Conservation (phyloP, 768 basidiomycete genomes). For the Mycena latifolia region DNA sequence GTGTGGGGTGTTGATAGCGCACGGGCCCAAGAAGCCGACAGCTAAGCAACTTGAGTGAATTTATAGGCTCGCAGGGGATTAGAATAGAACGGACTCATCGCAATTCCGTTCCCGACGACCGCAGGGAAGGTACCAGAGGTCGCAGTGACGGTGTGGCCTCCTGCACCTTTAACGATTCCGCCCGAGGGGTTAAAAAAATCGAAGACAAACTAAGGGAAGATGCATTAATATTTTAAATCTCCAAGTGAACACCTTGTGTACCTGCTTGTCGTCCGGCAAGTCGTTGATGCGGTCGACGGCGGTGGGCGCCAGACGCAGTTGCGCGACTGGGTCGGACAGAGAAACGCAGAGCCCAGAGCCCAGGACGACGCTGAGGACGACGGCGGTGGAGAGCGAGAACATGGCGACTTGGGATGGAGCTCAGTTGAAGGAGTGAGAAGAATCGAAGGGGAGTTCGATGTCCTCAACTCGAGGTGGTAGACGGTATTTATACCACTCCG, state of each 20-base stretch:
- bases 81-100: slow-evolving; percentile 30
- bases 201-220: slow-evolving; percentile 30
- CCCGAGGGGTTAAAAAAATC: slow-evolving; percentile 32
- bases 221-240: not conserved
- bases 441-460: slow-evolving; percentile 10
- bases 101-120: slow-evolving; percentile 34
- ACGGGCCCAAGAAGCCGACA: slow-evolving; percentile 32
- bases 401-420: not conserved
- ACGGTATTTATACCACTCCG: slow-evolving; percentile 1
- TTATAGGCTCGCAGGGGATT: not conserved
- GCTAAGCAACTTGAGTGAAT: slow-evolving; percentile 18
- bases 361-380: slow-evolving; percentile 23
- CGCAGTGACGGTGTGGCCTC: slow-evolving; percentile 29
- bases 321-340: slow-evolving; percentile 9
- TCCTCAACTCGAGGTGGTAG: not conserved
- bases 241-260: not conserved
- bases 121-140: slow-evolving; percentile 36
- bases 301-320: slow-evolving; percentile 25
- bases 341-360: slow-evolving; percentile 8
- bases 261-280: slow-evolving; percentile 13
- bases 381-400: slow-evolving; percentile 16
- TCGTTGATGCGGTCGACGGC: slow-evolving; percentile 22
- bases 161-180: slow-evolving; percentile 20
- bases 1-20: slow-evolving; percentile 35
- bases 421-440: not conserved